Base-by-base conservation (phyloP, 768 basidiomycete genomes). In the Boletus bicolor region DNA sequence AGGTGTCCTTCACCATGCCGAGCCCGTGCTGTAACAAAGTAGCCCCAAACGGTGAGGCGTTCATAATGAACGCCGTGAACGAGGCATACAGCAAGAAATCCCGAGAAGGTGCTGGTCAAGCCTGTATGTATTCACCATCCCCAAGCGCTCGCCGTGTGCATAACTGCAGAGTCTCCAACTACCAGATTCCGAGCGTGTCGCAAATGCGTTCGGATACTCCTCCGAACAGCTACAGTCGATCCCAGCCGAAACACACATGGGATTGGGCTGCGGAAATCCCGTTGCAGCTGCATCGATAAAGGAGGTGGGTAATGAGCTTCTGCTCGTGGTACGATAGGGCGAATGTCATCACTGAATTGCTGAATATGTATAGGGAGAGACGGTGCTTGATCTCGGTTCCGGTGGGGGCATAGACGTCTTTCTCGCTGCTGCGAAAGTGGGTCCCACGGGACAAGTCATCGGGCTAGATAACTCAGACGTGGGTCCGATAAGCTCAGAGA, bases 361-460 rank as follows among this genome's bases (percentile, higher is more conserved):
- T 19, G 5, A 1, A n/a, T 49, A 17, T 10, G 12, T 38, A 17
- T 56, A 83, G 82, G 83, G 83, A 44, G 83, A 85, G 67, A 71
- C 64, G 1, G 77, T 84, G 4, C 63, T 86, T 2, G 80, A 85
- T 63, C 72, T 86, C 7, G 84, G 83, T 8, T 81, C 77, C 3
- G 82, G 84, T 1, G 81, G 76, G 2, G 84, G 84, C 0, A 71
- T 82, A 11, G 82, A 85, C 57, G 72, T 84, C 32, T 76, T 85
- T 48, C 72, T 83, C 10, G 79, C 82, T 0, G 82, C 81, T 2
- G 51, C 64, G 0, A 78, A 77, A 57, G 77, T 81, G 4, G 84
- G 84, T 4, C 66, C 73, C 0, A 68, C 56, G 0, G 84, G 84
- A 3, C 73, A 75, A 55, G 82, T 67, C 2, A 74, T 85, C n/a